Percentiles rank a stretch among this genome's conserved stretches.
Evolutionary conservation across 148 eudicot species (phyloP).

Genomic region (Diospyros kaki): DNA sequence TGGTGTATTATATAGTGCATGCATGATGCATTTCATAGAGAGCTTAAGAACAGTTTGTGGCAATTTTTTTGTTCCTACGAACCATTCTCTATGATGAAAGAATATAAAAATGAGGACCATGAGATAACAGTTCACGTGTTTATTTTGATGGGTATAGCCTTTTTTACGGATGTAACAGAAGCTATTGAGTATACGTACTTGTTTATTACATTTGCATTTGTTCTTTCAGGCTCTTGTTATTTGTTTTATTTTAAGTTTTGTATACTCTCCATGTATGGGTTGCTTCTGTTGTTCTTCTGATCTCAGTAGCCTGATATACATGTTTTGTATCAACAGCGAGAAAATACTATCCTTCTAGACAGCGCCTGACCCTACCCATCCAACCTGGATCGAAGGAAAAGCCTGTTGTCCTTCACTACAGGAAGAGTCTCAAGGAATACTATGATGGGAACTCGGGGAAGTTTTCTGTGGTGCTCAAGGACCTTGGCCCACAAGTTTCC

Average conservation of each 20-base stretch:
- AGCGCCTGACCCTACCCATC: constrained; percentile 88
- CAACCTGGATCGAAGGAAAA: constrained; percentile 75
- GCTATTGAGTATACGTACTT: background rate
- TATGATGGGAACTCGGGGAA: constrained; percentile 42
- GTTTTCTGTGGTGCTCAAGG: constrained; percentile 80
- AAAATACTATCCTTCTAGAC: constrained; percentile 91
- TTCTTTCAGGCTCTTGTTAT: background rate
- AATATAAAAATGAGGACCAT: background rate
- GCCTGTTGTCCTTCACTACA: constrained; percentile 64
- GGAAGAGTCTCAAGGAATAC: constrained; percentile 73
- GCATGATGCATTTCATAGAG: background rate
- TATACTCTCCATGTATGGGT: background rate
- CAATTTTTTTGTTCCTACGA: background rate
- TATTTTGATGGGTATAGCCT: background rate
- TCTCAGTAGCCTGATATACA: constrained; percentile 14
- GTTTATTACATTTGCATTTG: background rate
- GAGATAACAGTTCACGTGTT: background rate
- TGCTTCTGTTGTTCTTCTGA: background rate
- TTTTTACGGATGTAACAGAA: background rate
- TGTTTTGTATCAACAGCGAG: constrained; percentile 47
- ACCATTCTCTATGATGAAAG: background rate
- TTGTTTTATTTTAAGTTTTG: constrained; percentile 2
- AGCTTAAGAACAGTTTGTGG: background rate
- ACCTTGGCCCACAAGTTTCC: constrained; percentile 90
- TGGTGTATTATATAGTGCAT: too few species aligned